Base-by-base conservation (phyloP, 805 yeast species). In the Suhomyces canberraensis region DNA sequence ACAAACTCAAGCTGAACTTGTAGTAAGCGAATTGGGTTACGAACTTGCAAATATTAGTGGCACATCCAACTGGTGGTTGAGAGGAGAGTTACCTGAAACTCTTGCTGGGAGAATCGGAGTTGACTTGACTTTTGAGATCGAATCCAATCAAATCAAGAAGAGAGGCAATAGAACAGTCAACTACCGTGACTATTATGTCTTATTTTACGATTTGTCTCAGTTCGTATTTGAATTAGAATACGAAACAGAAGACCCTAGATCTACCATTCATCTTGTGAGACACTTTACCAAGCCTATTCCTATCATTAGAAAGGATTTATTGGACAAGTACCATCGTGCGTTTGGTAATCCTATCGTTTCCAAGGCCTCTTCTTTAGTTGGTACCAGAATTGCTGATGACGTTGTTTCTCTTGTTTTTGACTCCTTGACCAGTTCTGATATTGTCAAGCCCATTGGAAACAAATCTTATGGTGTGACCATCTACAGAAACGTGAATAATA, bases 401-500 rank as follows among this genome's bases (percentile, higher is more conserved):
- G 25, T 67, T 4, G 62, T 60, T 5, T 25, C 39, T 2, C 25
- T 30, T 8, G 49, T 63, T 3, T 51, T 61, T 26, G 37, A 36
- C 3, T 41, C 43, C 11, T 24, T 61, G 30, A 14, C 17, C 11
- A 11, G 20, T 11, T 19, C 32, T 13, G 33, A 41, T n/a, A 60
- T 74, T 3, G 54, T 82, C 16, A 73, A 66, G 30, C 74, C 84
- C 1, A 73, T 86, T 31, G 95, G 88, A 0, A 57, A 62, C 25
- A 78, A 83, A 47, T 73, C 85, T 0, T 85, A 67, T 56, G 98
- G 98, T 26, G 81, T 74, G n/a, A 71, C 75, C 16, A 71, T 84
- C 42, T 89, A 81, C 60, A 65, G 69, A 45, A 84, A 74, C 46
- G 37, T 44, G 36, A 64, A 61, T 46, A 56, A 61, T 35, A 42